A percentile compares a stretch with the other conserved stretches of the same genome.
Conservation (phyloP, 2,329 filamentous ascomycete species). For the Nigrograna mackinnonii region DNA sequence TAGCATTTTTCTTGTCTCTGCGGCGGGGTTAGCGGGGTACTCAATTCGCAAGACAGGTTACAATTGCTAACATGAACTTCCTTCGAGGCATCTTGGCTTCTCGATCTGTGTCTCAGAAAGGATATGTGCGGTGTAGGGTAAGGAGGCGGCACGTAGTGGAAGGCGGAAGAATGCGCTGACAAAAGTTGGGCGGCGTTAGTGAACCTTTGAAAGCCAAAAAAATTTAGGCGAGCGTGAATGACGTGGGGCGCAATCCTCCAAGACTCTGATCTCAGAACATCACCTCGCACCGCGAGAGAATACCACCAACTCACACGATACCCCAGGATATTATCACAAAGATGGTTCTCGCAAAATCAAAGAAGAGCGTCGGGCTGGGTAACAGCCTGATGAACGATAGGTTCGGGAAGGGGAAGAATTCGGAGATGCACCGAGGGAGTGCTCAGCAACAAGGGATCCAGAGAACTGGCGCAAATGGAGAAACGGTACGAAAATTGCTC, state of each 20-base stretch:
- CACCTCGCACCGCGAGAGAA: conserved; percentile 14
- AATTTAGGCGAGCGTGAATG: conserved; percentile 72
- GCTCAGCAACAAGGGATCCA: conserved; percentile 66
- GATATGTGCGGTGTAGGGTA: too few species aligned
- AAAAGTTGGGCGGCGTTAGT: conserved; percentile 22
- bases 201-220: conserved; percentile 43
- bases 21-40: conserved; percentile 35
- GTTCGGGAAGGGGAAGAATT: conserved; percentile 89
- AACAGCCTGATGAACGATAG: conserved; percentile 99
- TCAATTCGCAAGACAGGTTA: conserved; percentile 2
- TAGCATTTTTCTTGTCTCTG: conserved; percentile 87
- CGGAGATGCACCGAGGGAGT: conserved; percentile 75
- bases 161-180: conserved; percentile 32
- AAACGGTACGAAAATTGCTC: conserved; percentile 58
- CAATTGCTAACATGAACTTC: conserved; percentile 69
- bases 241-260: conserved; percentile 22
- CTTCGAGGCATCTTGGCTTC: conserved; percentile 68
- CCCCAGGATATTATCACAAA: conserved; percentile 27
- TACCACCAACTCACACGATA: conserved; percentile 20
- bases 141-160: too few species aligned
- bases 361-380: conserved; percentile 91
- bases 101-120: background rate
- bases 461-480: conserved; percentile 73
- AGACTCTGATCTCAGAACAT: conserved; percentile 16
- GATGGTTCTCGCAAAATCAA: conserved; percentile 87